Evolutionary conservation across 1,139 yeast genomes (phyloP).

Genomic region (Scheffersomyces stambukii): DNA sequence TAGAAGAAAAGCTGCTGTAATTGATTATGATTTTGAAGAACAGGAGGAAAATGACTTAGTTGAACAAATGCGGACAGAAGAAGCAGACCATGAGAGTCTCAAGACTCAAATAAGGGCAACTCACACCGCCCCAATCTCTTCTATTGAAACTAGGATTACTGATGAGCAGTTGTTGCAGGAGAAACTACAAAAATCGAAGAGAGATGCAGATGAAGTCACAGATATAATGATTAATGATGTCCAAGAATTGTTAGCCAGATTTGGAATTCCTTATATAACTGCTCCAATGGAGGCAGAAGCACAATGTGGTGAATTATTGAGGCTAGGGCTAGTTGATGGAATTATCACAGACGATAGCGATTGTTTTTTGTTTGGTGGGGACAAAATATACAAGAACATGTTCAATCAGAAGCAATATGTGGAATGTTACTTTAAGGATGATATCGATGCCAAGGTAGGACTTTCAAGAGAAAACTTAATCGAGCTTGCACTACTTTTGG

Average conservation of each 20-base stretch:
- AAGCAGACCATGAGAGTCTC: constrained; percentile 65
- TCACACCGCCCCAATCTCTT: constrained; percentile 16
- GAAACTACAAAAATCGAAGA: constrained; percentile 60
- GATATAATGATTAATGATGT: constrained; percentile 84
- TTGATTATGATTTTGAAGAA: constrained; percentile 68
- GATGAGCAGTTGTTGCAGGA: constrained; percentile 54
- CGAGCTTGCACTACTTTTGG: constrained; percentile 75
- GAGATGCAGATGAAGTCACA: constrained; percentile 92
- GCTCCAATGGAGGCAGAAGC: constrained; percentile 99
- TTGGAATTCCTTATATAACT: constrained; percentile 90
- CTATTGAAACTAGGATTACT: constrained; percentile 34
- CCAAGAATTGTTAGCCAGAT: constrained; percentile 76
- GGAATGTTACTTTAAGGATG: constrained; percentile 68
- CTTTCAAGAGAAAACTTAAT: constrained; percentile 60
- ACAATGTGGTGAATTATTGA: constrained; percentile 79
- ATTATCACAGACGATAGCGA: constrained; percentile 97
- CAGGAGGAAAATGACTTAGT: constrained; percentile 69
- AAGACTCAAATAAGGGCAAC: constrained; percentile 40
- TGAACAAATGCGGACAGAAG: constrained; percentile 64
- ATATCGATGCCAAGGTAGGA: constrained; percentile 63
- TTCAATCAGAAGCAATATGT: constrained; percentile 91
- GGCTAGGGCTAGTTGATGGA: constrained; percentile 79
- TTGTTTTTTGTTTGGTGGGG: constrained; percentile 92
- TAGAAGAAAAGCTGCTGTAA: constrained; percentile 19
- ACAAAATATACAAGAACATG: constrained; percentile 82